Base-by-base conservation (phyloP, 2,329 filamentous ascomycete species). In the Trichophyton verrucosum region DNA sequence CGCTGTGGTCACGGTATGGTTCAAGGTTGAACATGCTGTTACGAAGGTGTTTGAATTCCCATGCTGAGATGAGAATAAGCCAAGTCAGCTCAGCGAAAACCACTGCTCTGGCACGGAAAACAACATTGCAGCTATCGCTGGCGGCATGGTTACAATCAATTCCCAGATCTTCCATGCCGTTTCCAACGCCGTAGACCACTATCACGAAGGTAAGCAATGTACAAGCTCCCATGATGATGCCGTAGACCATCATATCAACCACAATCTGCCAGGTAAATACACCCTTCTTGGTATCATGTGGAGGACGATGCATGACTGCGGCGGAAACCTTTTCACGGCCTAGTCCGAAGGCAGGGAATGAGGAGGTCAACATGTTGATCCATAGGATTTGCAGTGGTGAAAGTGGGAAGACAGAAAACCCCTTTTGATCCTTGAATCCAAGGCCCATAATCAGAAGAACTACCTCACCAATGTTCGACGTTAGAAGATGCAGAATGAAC, bases 291-390 rank as follows among this genome's bases (percentile, higher is more conserved):
- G 78, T 76, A 64, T 75, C 75, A 60, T 83, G 80, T 1, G 82
- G 82, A 17, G 81, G 80, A 0, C 81, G 76, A 55, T 72, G 68
- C 71, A 84, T 79, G 60, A 84, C 77, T 64, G 82, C 79, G 0
- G 79, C 75, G 1, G 77, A 75, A 2, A 81, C 80, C 44, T 78
- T 75, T 67, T 84, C 82, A 64, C 81, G 78, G 2, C 82, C 82
- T 1, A 85, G 76, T 60, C 82, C 82, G 73, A 84, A 82, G 55
- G 82, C 82, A 2, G 82, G 81, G 64, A 83, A 76, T 51, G 76
- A 77, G 51, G 78, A 82, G 0, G 82, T 85, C 60, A 84, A 75
- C 82, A 85, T 84, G 67, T 84, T 85, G 66, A 85, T 81, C 82
- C 82, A 85, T 27, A 84, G 76, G 64, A 84, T 82, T 64, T 84